Evolutionary conservation across 1,284 basidiomycete genomes (phyloP).

Genomic region (Puccinia coronata): DNA sequence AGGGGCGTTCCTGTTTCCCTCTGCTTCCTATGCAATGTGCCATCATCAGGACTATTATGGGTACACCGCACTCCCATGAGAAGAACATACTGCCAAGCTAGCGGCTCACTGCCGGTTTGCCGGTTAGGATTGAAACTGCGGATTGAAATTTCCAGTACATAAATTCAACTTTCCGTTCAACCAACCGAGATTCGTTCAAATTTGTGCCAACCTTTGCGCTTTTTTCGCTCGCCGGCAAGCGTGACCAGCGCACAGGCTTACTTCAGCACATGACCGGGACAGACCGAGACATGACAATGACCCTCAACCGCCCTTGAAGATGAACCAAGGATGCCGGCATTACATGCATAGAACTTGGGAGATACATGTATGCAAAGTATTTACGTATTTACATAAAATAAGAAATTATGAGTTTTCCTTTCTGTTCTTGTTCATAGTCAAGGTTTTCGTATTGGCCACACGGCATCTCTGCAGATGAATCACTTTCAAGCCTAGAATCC

Average conservation of each 20-base stretch:
- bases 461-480: background rate
- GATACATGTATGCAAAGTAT: background rate
- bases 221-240: background rate
- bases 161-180: too few relatives aligned
- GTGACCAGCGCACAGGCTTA: background rate
- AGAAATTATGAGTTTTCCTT: background rate
- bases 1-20: background rate
- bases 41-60: background rate
- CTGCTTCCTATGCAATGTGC: background rate
- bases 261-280: conserved; percentile 3
- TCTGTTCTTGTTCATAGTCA: background rate
- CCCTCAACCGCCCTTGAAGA: conserved; percentile 12
- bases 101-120: background rate
- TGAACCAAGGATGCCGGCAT: conserved; percentile 4
- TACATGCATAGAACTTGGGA: background rate
- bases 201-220: background rate
- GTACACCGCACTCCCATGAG: too few relatives aligned
- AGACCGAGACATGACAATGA: conserved; percentile 3
- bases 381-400: background rate
- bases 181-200: background rate
- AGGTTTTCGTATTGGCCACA: background rate
- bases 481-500: background rate
- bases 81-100: background rate
- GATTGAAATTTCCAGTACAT: background rate
- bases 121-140: too few relatives aligned